Evolutionary conservation across 78 protist genomes (phyloP).

Genomic region (Blattamonas nauphoetae): DNA sequence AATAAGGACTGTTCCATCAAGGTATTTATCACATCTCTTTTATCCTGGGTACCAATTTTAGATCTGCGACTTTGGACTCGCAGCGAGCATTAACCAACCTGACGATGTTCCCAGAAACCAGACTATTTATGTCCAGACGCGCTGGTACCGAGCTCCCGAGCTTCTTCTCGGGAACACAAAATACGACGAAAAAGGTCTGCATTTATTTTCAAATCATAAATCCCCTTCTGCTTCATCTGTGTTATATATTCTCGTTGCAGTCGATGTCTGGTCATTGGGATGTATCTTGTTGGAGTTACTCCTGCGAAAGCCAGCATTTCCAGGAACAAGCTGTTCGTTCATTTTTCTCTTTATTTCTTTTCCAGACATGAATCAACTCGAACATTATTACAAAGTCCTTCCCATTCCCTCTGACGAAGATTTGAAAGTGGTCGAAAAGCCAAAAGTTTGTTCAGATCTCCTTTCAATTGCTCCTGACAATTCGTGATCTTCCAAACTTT

Average conservation of each 20-base stretch:
- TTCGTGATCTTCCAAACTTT: no score
- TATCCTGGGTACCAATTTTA: no score
- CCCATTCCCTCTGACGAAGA: no score
- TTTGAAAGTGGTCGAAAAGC: no score
- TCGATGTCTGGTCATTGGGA: constrained; percentile 35
- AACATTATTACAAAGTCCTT: no score
- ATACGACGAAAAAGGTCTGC: background rate
- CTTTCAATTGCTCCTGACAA: no score
- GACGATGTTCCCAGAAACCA: background rate
- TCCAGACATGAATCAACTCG: no score
- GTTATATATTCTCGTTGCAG: background rate
- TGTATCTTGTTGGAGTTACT: constrained; percentile 26
- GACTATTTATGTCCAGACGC: constrained; percentile 39
- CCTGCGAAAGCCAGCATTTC: constrained; percentile 21
- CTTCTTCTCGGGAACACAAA: background rate
- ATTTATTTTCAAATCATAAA: no score
- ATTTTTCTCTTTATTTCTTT: no score
- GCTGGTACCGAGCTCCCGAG: constrained; percentile 50
- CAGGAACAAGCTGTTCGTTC: constrained; percentile 14
- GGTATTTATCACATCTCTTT: no score
- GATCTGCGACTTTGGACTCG: constrained; percentile 59
- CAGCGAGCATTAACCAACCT: constrained; percentile 19
- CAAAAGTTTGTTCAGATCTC: no score
- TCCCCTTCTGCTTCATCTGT: background rate
- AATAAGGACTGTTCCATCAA: constrained; percentile 31